phyloP scores from a whole-genome alignment of 2,329 filamentous ascomycete genomes.

The Trichoderma koningiopsis region DNA sequence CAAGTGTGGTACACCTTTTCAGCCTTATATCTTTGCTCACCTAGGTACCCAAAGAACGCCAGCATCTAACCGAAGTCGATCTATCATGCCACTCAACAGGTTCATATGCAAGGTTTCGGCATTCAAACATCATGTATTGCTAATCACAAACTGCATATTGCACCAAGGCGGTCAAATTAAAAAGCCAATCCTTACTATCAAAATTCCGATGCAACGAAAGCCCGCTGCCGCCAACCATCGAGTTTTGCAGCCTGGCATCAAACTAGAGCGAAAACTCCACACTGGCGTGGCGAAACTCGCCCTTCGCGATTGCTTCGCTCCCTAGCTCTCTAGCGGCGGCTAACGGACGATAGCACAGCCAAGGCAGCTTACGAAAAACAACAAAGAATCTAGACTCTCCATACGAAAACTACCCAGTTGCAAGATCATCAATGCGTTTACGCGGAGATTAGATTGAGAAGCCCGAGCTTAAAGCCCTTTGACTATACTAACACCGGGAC shows the following conservation, averaged over 20 bases:
- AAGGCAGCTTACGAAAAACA: not conserved
- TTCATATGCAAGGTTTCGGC: not conserved
- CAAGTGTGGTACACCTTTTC: conserved; percentile 1
- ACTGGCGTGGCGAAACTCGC: conserved; percentile 1
- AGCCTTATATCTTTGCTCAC: conserved; percentile 6
- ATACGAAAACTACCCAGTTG: not conserved
- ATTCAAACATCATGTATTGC: not conserved
- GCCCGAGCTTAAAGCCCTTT: not conserved
- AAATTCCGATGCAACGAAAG: not conserved
- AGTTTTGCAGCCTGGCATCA: not conserved
- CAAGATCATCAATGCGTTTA: not conserved
- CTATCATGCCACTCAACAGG: not conserved
- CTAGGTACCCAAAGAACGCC: not conserved
- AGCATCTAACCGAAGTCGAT: not conserved
- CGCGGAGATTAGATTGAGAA: not conserved
- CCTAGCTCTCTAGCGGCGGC: not conserved
- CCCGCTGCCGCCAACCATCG: too few species aligned
- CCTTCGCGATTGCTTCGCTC: not conserved
- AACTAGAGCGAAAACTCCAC: not conserved
- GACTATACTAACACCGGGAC: not conserved
- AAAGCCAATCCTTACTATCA: not conserved
- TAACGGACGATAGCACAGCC: not conserved
- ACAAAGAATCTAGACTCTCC: not conserved
- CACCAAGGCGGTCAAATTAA: not conserved
- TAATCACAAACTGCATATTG: not conserved